Evolutionary conservation across 2,329 filamentous ascomycete species (phyloP), one percentile per base, ranked within the genome.

Genomic region (Trichoderma asperellum): DNA sequence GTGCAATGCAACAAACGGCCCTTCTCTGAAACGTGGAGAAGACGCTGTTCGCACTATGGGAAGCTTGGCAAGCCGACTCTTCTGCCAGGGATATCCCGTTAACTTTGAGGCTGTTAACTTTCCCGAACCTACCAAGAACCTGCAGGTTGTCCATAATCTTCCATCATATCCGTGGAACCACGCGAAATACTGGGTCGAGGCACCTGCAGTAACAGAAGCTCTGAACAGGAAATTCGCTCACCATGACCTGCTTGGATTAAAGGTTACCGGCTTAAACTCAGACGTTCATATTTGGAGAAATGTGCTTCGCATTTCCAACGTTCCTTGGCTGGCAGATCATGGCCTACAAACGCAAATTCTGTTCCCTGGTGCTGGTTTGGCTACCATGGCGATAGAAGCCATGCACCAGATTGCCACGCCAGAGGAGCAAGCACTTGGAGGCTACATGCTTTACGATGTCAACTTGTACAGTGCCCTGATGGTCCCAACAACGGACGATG

Each of bases 101-200:
- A 12, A 62, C 59, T 43, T 62, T 29, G 37, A 49, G 27, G 55
- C 62, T 69, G n/a, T 7, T 2, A 5, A 43, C 21, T 5, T 69
- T 64, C 35, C 35, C 10, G 8, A 55, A 5, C 47, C 47, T 2
- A 49, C 8, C 8, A 12, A 49, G 47, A 10, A 10, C 21, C 16
- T 49, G 11, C n/a, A 49, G n/a, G 47, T 49, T 49, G 21, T 63
- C 4, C 32, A 59, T 0, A 53, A 58, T 12, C 24, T 70, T 4
- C 81, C 81, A 0, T 68, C 75, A 0, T 83, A 83, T 63, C 72
- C 74, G 1, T 83, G 80, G 79, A 77, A 81, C 29, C 79, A 83
- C 59, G 76, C 75, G 3, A 73, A 58, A 16, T 77, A 79, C 69
- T 82, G 79, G 77, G 63, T 71, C 34, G 78, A 79, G 71, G 75